Evolutionary conservation across 352 stramenopile genomes (phyloP), one percentile per base, ranked within the genome.

Genomic region (Globisporangium cylindrosporum): DNA sequence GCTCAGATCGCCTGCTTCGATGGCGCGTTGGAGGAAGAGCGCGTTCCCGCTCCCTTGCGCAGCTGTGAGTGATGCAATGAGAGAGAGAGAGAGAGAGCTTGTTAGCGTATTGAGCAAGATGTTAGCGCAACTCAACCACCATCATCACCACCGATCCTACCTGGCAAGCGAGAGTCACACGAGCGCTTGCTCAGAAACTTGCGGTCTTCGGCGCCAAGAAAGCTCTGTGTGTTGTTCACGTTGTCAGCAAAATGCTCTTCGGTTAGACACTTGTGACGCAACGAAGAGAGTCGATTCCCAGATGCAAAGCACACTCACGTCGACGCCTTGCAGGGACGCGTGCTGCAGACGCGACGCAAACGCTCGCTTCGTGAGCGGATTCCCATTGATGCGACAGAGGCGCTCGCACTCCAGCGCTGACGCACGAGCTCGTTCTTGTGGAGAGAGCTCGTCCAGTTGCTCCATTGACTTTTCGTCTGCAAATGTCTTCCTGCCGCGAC

Each of bases 1-100:
- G 3, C 64, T 22, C 4, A 84, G 15, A 67, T 86, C 75, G 2
- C 85, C 85, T n/a, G 90, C 51, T 62, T 82, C 78, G 12, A 90
- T 67, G 0, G 83, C 80, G n/a, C 83, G 79, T 62, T 89, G 79
- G 38, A 91, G 60, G 32, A 69, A 70, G 22, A 89, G 29, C 15
- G 75, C 63, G 7, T 70, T 62, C 0, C 78, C 76, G 24, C 78
- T 88, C 3, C 63, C 68, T 54, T 87, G 78, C 0, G 74, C 72
- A 38, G 57, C 69, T 43, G 36, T 43, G 9, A 43, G 1, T 14
- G 36, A 14, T 76, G 69, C 24, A n/a, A 15, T 1, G 0, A 64
- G 20, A 15, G 9, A 65, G 8, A 8, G 43, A 22, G 25, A 27
- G 25, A 27, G 25, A 51, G 36, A 14, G 12, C 8, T 8, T 10